phyloP scores from a whole-genome alignment of 805 yeast species.

The Ogataea ganodermae region DNA sequence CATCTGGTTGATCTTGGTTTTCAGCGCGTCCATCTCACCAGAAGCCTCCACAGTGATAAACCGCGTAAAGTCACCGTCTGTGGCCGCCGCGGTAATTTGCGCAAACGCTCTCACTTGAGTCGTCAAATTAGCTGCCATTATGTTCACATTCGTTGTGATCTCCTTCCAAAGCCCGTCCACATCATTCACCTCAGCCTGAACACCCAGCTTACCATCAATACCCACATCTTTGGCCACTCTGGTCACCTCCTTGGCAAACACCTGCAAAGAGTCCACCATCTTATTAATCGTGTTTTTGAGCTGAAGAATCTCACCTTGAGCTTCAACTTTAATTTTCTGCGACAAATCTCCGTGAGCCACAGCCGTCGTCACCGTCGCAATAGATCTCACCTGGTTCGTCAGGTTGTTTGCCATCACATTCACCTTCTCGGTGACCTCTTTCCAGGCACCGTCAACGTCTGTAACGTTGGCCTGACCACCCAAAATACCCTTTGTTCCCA shows the following conservation, averaged over 20 bases:
- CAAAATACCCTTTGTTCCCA: constrained; percentile 78
- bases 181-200: constrained; percentile 87
- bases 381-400: constrained; percentile 85
- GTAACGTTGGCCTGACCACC: constrained; percentile 90
- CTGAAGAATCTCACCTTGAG: constrained; percentile 87
- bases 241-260: constrained; percentile 85
- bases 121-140: constrained; percentile 92
- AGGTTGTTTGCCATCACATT: constrained; percentile 86
- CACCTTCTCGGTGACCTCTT: constrained; percentile 84
- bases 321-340: constrained; percentile 84
- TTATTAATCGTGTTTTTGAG: constrained; percentile 84
- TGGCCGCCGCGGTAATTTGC: constrained; percentile 90
- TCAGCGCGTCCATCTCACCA: constrained; percentile 83
- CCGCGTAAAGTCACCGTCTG: constrained; percentile 89
- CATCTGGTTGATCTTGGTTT: constrained; percentile 73
- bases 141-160: constrained; percentile 86
- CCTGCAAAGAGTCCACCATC: constrained; percentile 89
- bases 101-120: constrained; percentile 93
- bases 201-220: constrained; percentile 89
- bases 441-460: constrained; percentile 88
- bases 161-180: constrained; percentile 93
- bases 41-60: constrained; percentile 89
- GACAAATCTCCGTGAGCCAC: constrained; percentile 89
- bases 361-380: constrained; percentile 88
- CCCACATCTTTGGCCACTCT: constrained; percentile 92